These are phyloP conservation scores for Pestalotiopsis sp. DNA, from an alignment of 2,329 filamentous ascomycete species.

Conservation along the genomic window DNA sequence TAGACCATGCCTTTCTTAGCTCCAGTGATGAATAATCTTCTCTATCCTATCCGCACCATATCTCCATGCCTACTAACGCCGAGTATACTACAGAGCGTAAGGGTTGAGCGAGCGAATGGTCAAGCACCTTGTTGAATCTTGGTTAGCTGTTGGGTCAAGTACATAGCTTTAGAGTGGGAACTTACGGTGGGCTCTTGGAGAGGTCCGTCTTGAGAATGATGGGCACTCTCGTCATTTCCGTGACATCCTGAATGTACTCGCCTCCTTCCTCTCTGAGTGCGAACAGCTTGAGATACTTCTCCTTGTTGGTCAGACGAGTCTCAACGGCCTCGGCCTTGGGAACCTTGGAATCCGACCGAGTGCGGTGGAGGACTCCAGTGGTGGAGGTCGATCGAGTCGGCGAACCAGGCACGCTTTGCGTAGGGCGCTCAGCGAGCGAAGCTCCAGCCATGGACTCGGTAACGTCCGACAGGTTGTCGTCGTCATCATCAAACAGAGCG, in stretches of 20 bases:
- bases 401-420: slow-evolving; percentile 93
- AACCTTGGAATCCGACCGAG: slow-evolving; percentile 92
- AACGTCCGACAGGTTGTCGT: slow-evolving; percentile 83
- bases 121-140: slow-evolving; percentile 56
- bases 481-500: slow-evolving; percentile 93
- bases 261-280: slow-evolving; percentile 88
- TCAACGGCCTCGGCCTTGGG: slow-evolving; percentile 75
- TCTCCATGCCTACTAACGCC: slow-evolving; percentile 10
- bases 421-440: slow-evolving; percentile 84
- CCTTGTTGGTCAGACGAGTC: slow-evolving; percentile 84
- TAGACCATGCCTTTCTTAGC: slow-evolving; percentile 14
- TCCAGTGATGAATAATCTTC: slow-evolving; percentile 12
- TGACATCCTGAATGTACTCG: slow-evolving; percentile 97
- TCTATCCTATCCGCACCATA: not conserved
- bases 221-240: slow-evolving; percentile 96
- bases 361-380: slow-evolving; percentile 77
- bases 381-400: slow-evolving; percentile 75
- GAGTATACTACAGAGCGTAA: slow-evolving; percentile 46
- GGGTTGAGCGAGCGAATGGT: slow-evolving; percentile 70
- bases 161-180: slow-evolving; percentile 33
- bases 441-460: slow-evolving; percentile 92
- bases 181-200: slow-evolving; percentile 98
- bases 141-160: slow-evolving; percentile 37
- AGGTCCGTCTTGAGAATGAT: slow-evolving; percentile 98
- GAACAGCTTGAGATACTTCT: slow-evolving; percentile 93